These are phyloP conservation scores for Penicillium psychrosexuale DNA, from an alignment of 2,329 filamentous ascomycete species.

Conservation along the genomic window DNA sequence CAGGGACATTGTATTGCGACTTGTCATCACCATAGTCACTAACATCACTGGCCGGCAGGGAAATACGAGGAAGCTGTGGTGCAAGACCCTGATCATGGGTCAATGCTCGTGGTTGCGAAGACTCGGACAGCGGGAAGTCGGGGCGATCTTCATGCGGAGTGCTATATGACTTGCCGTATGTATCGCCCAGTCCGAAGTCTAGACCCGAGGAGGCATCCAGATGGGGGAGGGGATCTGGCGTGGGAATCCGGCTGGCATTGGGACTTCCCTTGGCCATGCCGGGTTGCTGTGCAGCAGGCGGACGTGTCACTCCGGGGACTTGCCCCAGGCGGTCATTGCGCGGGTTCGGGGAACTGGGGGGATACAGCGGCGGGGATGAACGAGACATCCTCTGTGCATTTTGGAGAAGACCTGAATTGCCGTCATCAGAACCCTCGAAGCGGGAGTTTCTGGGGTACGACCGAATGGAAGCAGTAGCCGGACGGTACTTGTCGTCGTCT, in stretches of 20 bases:
- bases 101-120: conserved; percentile 14
- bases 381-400: conserved; percentile 60
- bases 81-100: conserved; percentile 17
- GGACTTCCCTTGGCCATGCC: conserved; percentile 15
- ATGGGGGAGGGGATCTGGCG: conserved; percentile 15
- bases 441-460: conserved; percentile 43
- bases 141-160: conserved; percentile 14
- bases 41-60: conserved; percentile 47
- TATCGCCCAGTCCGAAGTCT: conserved; percentile 17
- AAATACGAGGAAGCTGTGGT: conserved; percentile 34
- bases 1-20: conserved; percentile 45
- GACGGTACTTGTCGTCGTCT: conserved; percentile 81
- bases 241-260: conserved; percentile 4
- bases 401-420: conserved; percentile 52
- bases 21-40: conserved; percentile 57
- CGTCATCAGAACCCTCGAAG: conserved; percentile 43
- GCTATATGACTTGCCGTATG: background rate
- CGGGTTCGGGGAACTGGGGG: conserved; percentile 5
- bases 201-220: conserved; percentile 15
- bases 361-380: conserved; percentile 45
- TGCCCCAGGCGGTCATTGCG: conserved; percentile 18
- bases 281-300: conserved; percentile 13
- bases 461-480: conserved; percentile 47
- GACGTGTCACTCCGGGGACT: conserved; percentile 3
- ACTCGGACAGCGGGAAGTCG: conserved; percentile 23